phyloP scores from a whole-genome alignment of 164 flowering plant genomes.

The Piper betle region DNA sequence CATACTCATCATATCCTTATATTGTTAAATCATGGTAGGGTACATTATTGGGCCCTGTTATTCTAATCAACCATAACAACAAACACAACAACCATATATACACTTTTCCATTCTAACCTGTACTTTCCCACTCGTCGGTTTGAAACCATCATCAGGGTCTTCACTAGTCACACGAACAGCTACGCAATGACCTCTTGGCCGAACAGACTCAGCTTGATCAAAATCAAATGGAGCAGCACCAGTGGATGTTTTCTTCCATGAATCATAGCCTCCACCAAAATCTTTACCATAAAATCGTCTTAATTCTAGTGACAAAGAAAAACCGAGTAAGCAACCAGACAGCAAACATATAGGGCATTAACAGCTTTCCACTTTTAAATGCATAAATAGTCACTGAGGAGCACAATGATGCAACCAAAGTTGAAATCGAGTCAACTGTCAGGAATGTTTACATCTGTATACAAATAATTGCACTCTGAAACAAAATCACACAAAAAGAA shows the following conservation, averaged over 20 bases:
- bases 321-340: no score
- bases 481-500: neutral
- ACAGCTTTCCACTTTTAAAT: no score
- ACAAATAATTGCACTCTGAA: neutral
- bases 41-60: neutral
- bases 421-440: no score
- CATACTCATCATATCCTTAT: neutral
- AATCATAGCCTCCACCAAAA: conserved; percentile 85
- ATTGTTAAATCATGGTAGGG: neutral
- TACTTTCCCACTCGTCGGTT: conserved; percentile 98
- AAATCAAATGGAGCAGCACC: conserved; percentile 86
- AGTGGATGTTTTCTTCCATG: conserved; percentile 79
- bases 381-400: no score
- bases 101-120: conserved; percentile 29
- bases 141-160: conserved; percentile 99
- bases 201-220: conserved; percentile 76
- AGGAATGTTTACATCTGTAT: no score
- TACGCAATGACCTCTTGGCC: conserved; percentile 97
- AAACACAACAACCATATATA: no score
- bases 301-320: conserved; percentile 40
- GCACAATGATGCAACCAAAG: neutral
- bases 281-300: conserved; percentile 92
- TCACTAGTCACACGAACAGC: conserved; percentile 99
- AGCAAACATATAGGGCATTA: no score
- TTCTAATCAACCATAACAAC: no score